These are phyloP conservation scores for Cercospora sesami DNA, from an alignment of 2,329 filamentous ascomycete species.

Conservation along the genomic window DNA sequence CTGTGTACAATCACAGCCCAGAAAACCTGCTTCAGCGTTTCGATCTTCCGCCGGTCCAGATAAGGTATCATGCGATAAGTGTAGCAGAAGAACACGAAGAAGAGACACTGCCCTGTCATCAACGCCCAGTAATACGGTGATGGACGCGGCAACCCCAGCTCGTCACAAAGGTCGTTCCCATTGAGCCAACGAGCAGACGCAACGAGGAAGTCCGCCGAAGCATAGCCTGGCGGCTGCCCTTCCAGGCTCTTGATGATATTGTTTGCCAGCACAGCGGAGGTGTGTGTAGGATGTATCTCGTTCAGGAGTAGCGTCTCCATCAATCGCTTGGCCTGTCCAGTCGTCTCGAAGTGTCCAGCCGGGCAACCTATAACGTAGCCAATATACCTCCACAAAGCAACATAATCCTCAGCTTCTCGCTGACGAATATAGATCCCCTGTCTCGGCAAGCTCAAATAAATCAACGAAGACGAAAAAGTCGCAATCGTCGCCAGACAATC, in stretches of 20 bases:
- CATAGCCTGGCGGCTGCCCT: constrained; percentile 63
- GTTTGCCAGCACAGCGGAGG: constrained; percentile 65
- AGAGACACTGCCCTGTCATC: constrained; percentile 65
- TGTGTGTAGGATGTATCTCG: constrained; percentile 66
- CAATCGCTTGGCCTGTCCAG: constrained; percentile 57
- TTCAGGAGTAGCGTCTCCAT: constrained; percentile 68
- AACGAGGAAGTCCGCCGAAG: constrained; percentile 65
- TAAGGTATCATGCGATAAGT: constrained; percentile 51
- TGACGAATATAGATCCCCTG: constrained; percentile 67
- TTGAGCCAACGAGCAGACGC: constrained; percentile 71
- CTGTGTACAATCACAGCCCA: constrained; percentile 64
- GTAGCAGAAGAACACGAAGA: constrained; percentile 61
- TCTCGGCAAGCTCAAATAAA: constrained; percentile 69
- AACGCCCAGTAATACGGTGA: constrained; percentile 59
- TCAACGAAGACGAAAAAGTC: constrained; percentile 66
- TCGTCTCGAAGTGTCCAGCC: constrained; percentile 54
- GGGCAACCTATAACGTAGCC: constrained; percentile 71
- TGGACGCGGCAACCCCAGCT: constrained; percentile 60
- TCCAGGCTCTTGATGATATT: constrained; percentile 73
- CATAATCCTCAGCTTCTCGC: constrained; percentile 67
- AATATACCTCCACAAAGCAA: constrained; percentile 75
- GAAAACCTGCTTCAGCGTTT: constrained; percentile 53
- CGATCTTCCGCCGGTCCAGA: constrained; percentile 56
- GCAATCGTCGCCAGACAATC: constrained; percentile 71
- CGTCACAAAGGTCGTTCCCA: constrained; percentile 61